phyloP scores from a whole-genome alignment of 345 rosid species.

The Adansonia digitata region DNA sequence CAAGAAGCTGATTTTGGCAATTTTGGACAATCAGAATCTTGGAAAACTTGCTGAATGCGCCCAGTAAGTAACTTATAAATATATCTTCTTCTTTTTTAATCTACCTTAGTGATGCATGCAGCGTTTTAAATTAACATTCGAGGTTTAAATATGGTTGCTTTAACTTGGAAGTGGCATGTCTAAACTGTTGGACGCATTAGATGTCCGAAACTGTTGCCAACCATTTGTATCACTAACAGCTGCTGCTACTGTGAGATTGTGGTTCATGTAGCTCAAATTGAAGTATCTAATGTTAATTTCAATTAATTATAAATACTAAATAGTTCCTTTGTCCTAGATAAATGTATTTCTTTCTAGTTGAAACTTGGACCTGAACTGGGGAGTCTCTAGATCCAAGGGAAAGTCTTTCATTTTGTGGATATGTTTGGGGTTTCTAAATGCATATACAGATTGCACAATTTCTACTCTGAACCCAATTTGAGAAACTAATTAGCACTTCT shows the following conservation, averaged over 20 bases:
- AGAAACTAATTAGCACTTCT: neutral
- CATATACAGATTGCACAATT: neutral
- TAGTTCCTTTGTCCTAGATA: neutral
- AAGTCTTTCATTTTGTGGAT: neutral
- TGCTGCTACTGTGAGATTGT: neutral
- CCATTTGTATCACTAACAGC: neutral
- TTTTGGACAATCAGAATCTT: slow-evolving; percentile 85
- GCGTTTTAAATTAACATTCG: neutral
- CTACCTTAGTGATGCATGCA: neutral
- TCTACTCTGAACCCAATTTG: neutral
- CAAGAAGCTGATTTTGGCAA: slow-evolving; percentile 78
- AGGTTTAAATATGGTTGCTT: neutral
- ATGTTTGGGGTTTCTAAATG: neutral
- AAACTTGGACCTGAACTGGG: too few relatives aligned
- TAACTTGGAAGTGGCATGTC: neutral
- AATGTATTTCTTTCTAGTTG: too few relatives aligned
- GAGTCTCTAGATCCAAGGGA: neutral
- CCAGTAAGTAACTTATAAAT: slow-evolving; percentile 49
- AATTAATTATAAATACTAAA: neutral
- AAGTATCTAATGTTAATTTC: neutral
- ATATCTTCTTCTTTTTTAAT: neutral
- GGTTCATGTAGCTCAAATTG: neutral
- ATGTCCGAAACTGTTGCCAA: neutral
- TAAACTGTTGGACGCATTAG: neutral
- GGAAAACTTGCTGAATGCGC: slow-evolving; percentile 91